Evolutionary conservation across 352 stramenopile genomes (phyloP), one percentile per base, ranked within the genome.

Genomic region (Globisporangium canariense): DNA sequence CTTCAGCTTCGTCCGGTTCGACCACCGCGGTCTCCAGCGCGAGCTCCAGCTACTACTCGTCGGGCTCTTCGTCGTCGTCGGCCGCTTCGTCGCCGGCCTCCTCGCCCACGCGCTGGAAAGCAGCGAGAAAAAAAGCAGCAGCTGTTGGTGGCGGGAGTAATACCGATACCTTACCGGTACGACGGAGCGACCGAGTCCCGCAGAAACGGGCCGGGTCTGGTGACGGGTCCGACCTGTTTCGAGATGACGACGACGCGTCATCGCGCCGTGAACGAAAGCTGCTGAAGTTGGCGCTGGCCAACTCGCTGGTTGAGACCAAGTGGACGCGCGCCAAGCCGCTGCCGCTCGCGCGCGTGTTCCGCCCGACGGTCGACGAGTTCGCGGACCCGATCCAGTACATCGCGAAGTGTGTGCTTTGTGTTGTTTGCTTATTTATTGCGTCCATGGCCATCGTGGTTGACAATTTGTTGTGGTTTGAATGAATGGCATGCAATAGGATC

Each of bases 301-400:
- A 77, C 40, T 89, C 78, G 11, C 60, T 87, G 0, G 65, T 86
- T 32, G 78, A 89, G 61, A 89, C 77, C 20, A 83, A 80, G 54
- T 63, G 84, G 51, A 49, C 63, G 20, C 62, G 74, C 1, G 49
- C 71, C 8, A 46, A 53, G 3, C 13, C 70, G 8, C 70, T 86
- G 40, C 79, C 82, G 3, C 53, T 54, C 11, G 82, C 73, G 16
- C 74, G 69, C 10, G 71, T 90, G 20, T 97, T 96, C 61, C 80
- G 86, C 41, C 91, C 91, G 43, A 94, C 90, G 10, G 8, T 72
- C n/a, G 87, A 96, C 53, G 74, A 97, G 65, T 97, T 97, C 64
- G 74, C 80, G 9, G 81, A 94, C 57, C 90, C 90, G 7, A 89
- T 97, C 63, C 81, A 77, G 66, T 97, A 97, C 72, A 97, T 97